These are phyloP conservation scores for Russula olivacea DNA, from an alignment of 768 basidiomycete species.

Conservation along the genomic window DNA sequence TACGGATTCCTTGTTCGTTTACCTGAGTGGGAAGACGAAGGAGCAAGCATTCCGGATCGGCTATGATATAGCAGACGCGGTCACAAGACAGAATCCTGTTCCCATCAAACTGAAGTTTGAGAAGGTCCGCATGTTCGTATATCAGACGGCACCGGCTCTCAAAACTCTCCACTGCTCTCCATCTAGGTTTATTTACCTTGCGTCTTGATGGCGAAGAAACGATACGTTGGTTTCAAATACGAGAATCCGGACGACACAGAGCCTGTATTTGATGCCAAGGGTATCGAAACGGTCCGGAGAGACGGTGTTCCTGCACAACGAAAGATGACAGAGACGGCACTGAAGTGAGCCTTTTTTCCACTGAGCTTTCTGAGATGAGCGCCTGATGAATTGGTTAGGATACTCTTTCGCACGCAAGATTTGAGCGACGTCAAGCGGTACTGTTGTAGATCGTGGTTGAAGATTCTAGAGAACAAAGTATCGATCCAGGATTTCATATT, in stretches of 20 bases:
- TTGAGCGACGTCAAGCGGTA: conserved; percentile 86
- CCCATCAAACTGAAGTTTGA: conserved; percentile 98
- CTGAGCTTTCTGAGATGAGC: conserved; percentile 3
- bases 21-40: conserved; percentile 84
- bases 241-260: conserved; percentile 74
- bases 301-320: conserved; percentile 88
- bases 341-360: conserved; percentile 55
- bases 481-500: conserved; percentile 93
- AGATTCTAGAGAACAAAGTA: conserved; percentile 71
- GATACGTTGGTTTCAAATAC: conserved; percentile 96
- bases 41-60: conserved; percentile 93
- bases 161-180: not conserved
- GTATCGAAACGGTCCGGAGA: conserved; percentile 92
- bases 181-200: conserved; percentile 87
- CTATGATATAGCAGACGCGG: conserved; percentile 81
- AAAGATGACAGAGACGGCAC: conserved; percentile 85
- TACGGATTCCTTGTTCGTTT: conserved; percentile 93
- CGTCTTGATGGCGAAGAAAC: conserved; percentile 95
- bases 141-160: not conserved
- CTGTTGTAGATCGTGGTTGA: conserved; percentile 77
- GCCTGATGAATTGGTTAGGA: conserved; percentile 40
- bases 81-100: conserved; percentile 81
- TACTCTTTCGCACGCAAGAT: conserved; percentile 86
- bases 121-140: conserved; percentile 50
- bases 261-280: conserved; percentile 91